Evolutionary conservation across 495 filamentous ascomycete genomes (phyloP).

Genomic region (Podospora sp.): DNA sequence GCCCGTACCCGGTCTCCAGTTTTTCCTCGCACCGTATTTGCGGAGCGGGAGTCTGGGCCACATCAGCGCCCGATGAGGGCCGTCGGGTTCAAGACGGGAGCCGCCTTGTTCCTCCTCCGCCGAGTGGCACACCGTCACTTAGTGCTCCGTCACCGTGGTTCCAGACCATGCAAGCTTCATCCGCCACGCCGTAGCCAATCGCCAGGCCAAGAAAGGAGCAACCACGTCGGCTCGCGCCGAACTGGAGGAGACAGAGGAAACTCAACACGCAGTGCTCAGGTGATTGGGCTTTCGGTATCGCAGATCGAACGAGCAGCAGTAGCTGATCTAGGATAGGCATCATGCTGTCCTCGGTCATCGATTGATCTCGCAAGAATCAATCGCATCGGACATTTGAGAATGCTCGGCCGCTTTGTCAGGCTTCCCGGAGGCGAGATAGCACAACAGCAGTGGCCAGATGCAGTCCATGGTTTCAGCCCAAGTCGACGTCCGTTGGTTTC

Average conservation of each 20-base stretch:
- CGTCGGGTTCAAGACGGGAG: background rate
- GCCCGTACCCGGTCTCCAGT: constrained; percentile 9
- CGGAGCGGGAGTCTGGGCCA: constrained; percentile 2
- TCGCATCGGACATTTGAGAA: constrained; percentile 1
- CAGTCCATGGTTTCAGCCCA: constrained; percentile 8
- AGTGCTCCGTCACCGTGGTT: background rate
- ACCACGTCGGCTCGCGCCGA: background rate
- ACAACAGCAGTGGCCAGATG: background rate
- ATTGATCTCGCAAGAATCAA: background rate
- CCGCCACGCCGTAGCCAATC: background rate
- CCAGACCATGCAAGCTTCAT: background rate
- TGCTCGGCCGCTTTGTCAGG: background rate
- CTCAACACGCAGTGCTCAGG: background rate
- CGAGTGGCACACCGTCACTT: background rate
- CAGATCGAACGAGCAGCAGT: background rate
- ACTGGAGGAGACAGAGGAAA: background rate
- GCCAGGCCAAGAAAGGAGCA: background rate
- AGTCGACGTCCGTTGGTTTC: constrained; percentile 5
- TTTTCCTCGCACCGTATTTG: constrained; percentile 12
- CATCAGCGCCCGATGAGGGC: constrained; percentile 6
- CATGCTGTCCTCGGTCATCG: background rate
- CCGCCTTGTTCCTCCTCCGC: background rate
- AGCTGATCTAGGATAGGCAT: background rate
- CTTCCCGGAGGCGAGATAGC: background rate
- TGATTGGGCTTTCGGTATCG: background rate